Base-by-base conservation (phyloP, 2,329 filamentous ascomycete species). In the Arthrobotrys musiformis region DNA sequence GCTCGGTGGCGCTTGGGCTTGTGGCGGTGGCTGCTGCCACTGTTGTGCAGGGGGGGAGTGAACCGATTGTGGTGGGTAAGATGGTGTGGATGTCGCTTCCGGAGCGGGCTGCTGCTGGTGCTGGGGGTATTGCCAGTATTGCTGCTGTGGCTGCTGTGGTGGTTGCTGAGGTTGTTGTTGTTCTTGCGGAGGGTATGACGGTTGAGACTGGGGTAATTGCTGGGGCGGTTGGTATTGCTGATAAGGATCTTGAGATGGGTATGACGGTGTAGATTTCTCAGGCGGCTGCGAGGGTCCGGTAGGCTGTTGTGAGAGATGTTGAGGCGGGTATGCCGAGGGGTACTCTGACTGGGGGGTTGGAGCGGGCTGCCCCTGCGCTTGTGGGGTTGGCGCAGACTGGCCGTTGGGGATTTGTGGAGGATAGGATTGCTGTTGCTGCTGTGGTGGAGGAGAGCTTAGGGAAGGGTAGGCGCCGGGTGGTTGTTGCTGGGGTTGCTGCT, bases 111-210 rank as follows among this genome's bases (percentile, higher is more conserved):
- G 66, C 15, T 64, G 66, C 62, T 68, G 62, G 15, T 62, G 74
- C 33, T 78, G 76, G 13, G 68, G 83, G 42, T 86, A 84, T 78
- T 87, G 86, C 86, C 86, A 88, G 79, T 87, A 87, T 11, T 85
- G 84, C 74, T 85, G 84, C 72, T 85, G 84, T 35, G 83, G 79
- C 67, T 42, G 79, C 70, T 44, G 40, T 17, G 79, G 76, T 28
- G 35, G 75, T 24, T 82, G 80, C 19, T 15, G 40, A 17, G 17
- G 40, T 2, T 80, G 73, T 4, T 79, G 70, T 15, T 79, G 70
- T 1, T 61, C 54, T 56, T 52, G 64, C 2, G 79, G 37, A 19
- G 78, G 79, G 35, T 81, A 77, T 8, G 78, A 70, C 28, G 76
- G 74, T 70, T 78, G 75, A n/a, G 64, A 77, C 58, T 79, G 78